Evolutionary conservation across 345 rosid species (phyloP).

Genomic region (Salix purpurea): DNA sequence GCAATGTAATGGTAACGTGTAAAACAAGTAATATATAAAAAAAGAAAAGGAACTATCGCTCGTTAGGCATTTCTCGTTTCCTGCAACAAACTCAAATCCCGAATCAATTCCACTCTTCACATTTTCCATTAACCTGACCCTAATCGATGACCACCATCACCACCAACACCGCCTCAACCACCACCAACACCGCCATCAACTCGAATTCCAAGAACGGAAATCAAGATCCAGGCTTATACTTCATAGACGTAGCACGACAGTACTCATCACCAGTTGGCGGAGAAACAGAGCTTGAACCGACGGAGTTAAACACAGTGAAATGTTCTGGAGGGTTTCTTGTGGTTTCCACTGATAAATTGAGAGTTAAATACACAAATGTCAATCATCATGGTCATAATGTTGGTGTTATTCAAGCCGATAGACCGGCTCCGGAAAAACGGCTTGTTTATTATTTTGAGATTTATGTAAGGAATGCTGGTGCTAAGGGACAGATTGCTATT

Average conservation of each 20-base stretch:
- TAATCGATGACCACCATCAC: background rate
- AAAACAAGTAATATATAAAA: background rate
- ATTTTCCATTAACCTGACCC: background rate
- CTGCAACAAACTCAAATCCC: background rate
- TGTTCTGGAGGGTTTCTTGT: slow-evolving; percentile 80
- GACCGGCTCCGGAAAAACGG: slow-evolving; percentile 71
- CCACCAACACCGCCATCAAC: background rate
- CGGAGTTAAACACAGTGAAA: slow-evolving; percentile 77
- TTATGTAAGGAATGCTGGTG: slow-evolving; percentile 66
- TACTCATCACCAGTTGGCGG: background rate
- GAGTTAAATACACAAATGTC: slow-evolving; percentile 61
- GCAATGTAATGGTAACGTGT: background rate
- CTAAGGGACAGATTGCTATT: slow-evolving; percentile 70
- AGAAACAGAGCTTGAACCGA: background rate
- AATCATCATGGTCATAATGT: slow-evolving; percentile 77
- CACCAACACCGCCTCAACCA: background rate
- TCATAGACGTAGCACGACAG: background rate
- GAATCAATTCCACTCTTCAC: background rate
- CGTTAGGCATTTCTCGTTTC: background rate
- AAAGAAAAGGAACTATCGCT: background rate
- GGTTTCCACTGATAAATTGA: slow-evolving; percentile 74
- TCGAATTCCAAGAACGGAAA: background rate
- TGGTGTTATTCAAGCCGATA: slow-evolving; percentile 80
- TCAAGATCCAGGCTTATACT: background rate
- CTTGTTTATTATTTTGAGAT: slow-evolving; percentile 90